Evolutionary conservation across 1,284 basidiomycete genomes (phyloP).

Genomic region (Cystobasidium sp.): DNA sequence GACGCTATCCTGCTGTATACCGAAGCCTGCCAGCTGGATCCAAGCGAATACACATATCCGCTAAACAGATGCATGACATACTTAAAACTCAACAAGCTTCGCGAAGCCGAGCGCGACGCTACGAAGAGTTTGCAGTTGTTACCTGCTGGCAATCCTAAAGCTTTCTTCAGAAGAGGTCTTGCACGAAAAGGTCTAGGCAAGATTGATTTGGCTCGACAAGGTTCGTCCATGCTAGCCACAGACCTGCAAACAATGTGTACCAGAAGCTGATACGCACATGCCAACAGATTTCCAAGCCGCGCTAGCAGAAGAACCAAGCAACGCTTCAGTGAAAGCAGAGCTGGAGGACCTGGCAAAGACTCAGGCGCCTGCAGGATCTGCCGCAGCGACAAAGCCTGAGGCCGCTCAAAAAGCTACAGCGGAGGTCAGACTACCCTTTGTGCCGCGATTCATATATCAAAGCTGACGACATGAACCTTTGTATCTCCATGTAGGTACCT

Average conservation of each 20-base stretch:
- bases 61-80: constrained; percentile 81
- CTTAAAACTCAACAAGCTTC: constrained; percentile 69
- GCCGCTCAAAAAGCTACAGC: no score
- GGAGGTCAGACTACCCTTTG: no score
- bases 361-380: background rate
- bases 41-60: constrained; percentile 68
- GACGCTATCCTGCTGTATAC: constrained; percentile 71
- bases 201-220: constrained; percentile 64
- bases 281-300: constrained; percentile 66
- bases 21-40: constrained; percentile 69
- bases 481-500: no score
- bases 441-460: no score
- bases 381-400: background rate
- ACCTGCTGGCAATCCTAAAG: constrained; percentile 65
- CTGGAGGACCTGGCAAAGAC: constrained; percentile 58
- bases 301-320: constrained; percentile 60
- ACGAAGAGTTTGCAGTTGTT: constrained; percentile 45
- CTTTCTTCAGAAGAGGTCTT: constrained; percentile 71
- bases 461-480: no score
- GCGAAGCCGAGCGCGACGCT: constrained; percentile 59
- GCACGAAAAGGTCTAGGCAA: constrained; percentile 65
- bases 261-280: background rate
- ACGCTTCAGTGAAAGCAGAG: constrained; percentile 44
- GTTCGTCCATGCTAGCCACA: constrained; percentile 62
- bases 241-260: background rate